Base-by-base conservation (phyloP, 2,329 filamentous ascomycete genomes). In the Westerdykella ornata region DNA sequence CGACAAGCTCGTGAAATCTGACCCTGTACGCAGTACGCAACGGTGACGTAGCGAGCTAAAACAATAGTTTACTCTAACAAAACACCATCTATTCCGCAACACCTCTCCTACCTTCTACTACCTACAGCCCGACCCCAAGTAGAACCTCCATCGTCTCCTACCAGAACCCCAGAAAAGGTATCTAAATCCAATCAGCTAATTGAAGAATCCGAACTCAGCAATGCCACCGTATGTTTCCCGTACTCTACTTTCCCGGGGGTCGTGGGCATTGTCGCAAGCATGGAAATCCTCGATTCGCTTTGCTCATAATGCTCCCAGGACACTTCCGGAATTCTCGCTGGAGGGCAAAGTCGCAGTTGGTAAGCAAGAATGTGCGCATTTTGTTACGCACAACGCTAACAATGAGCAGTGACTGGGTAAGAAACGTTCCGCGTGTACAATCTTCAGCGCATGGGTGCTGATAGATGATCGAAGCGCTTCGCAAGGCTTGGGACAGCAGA, bases 401-500 rank as follows among this genome's bases (percentile, higher is more conserved):
- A 3, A 19, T 19, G 11, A 37, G 9, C 26, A 43, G 43, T 39
- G 13, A 42, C 43, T 20, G 40, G 43, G 40, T 46, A 38, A 33
- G 43, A 20, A n/a, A n/a, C 15, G 18, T 29, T 11, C 14, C 29
- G n/a, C 19, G 29, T 18, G 15, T 9, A 5, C 8, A 15, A 34
- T 15, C n/a, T 7, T 19, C 28, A 26, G 13, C 15, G 11, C 9
- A 15, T 5, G 20, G 9, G 20, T 22, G 5, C 20, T 22, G 9
- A 22, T 22, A 22, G 5, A 22, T 5, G 9, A 22, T 39, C n/a
- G 14, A 22, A 57, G 54, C n/a, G 54, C 53, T 2, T 55, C 56
- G 4, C 53, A 57, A 43, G 58, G 59, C 9, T 45, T 62, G 12
- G 58, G 58, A 8, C 56, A 59, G 37, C 52, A 62, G 37, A 59